Base-by-base conservation (phyloP, 352 stramenopile species). In the Phytophthora citrophthora region DNA sequence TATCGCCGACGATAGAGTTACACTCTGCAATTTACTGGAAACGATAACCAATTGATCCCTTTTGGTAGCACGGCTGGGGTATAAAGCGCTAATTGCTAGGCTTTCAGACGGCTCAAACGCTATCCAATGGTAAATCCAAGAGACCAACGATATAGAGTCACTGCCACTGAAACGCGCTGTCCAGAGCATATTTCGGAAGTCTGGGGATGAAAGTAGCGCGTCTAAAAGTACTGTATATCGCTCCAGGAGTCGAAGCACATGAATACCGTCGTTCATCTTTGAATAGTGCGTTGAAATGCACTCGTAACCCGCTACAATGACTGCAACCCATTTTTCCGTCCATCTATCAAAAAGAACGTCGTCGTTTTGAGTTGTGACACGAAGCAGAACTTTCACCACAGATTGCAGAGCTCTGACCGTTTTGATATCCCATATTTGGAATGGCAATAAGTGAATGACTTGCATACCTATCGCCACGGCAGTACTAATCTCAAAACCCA, bases 91-190 rank as follows among this genome's bases (percentile, higher is more conserved):
- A 51, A 65, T 31, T 3, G 29, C 0, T 13, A 15, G 23, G 13
- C 16, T 39, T 54, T 54, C 9, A 11, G 5, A 31, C 15, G 46
- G 32, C 8, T 65, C 26, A n/a, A 70, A 70, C 3, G 49, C 9
- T 10, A 66, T 54, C 62, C 62, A 65, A 15, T 47, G 36, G 24
- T 41, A 68, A 5, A 58, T 4, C 60, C 44, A 64, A 23, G 52
- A 23, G 11, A 68, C 4, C 36, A 68, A 64, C 5, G 13, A 23
- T 20, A 13, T 38, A 23, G 15, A 38, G 32, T 43, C 44, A 32
- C 6, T 24, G 16, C 32, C 32, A 23, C 38, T 29, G n/a, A 55
- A 53, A 13, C 15, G 34, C 5, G 11, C 12, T 16, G 27, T 34
- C 60, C 53, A 68, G 11, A 64, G 18, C 18, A 51, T 11, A 24